These are phyloP conservation scores for Hemerocallis citrina DNA, from an alignment of 106 monocot species.

Conservation along the genomic window DNA sequence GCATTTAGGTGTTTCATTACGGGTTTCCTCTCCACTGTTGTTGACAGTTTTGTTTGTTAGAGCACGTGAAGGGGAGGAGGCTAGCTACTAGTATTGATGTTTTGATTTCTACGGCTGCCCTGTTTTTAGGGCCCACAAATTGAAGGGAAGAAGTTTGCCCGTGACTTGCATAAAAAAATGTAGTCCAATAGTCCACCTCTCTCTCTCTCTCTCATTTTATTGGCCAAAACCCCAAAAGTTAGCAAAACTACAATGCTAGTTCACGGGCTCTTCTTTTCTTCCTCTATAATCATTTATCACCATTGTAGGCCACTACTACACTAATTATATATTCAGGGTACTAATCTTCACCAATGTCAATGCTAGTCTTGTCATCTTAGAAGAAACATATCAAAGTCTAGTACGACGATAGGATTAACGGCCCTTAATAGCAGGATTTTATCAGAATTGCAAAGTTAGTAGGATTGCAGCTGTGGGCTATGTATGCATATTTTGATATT, in stretches of 20 bases:
- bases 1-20: background rate
- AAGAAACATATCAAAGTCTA: too few relatives aligned
- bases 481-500: too few relatives aligned
- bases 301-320: too few relatives aligned
- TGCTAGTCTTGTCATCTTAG: too few relatives aligned
- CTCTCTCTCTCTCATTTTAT: too few relatives aligned
- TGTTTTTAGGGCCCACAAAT: background rate
- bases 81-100: background rate
- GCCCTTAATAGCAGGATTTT: background rate
- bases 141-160: background rate
- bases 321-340: background rate
- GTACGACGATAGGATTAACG: too few relatives aligned
- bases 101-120: background rate
- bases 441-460: too few relatives aligned
- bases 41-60: background rate
- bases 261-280: slow-evolving; percentile 1
- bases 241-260: slow-evolving; percentile 6
- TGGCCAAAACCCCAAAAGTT: too few relatives aligned
- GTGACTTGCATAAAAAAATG: background rate
- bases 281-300: too few relatives aligned
- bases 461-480: too few relatives aligned
- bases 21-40: background rate
- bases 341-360: background rate
- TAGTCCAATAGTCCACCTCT: background rate
- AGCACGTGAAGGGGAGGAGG: background rate